Conservation (phyloP, 306 rosid genomes). For the Boehmeria nivea region DNA sequence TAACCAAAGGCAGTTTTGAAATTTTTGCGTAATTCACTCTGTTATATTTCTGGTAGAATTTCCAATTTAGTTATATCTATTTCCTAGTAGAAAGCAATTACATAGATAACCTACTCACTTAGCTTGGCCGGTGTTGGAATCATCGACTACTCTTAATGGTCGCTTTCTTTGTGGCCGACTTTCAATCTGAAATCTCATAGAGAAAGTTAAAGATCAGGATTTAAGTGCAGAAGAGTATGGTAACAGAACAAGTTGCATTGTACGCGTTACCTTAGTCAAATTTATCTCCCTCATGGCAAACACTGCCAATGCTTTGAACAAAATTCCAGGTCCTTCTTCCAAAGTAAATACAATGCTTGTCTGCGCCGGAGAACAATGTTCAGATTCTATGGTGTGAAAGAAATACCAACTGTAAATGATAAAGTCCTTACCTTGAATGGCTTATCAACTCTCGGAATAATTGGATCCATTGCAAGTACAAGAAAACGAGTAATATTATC, state of each 20-base stretch:
- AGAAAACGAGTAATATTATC: no score
- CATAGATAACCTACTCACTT: no score
- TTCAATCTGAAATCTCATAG: constrained; percentile 59
- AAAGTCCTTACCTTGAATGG: constrained; percentile 36
- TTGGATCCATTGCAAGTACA: constrained; percentile 64
- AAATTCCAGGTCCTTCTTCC: constrained; percentile 80
- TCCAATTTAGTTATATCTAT: no score
- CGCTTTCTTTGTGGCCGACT: constrained; percentile 73
- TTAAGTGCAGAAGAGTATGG: not conserved
- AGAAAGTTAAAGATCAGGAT: constrained; percentile 17
- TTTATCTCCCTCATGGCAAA: constrained; percentile 71
- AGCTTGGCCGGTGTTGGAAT: no score
- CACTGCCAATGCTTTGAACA: constrained; percentile 87
- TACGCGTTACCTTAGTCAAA: constrained; percentile 54
- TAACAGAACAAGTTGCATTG: constrained; percentile 2
- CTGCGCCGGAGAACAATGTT: constrained; percentile 28
- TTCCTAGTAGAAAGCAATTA: no score
- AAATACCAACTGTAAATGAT: not conserved
- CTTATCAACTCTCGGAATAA: constrained; percentile 45
- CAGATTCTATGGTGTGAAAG: constrained; percentile 11
- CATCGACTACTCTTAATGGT: no score
- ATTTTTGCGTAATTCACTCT: no score
- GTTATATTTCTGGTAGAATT: no score
- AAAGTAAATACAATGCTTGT: constrained; percentile 81
- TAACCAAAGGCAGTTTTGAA: no score